Evolutionary conservation across 257 asterid species (phyloP).

Genomic region (Solanum sejunctum): DNA sequence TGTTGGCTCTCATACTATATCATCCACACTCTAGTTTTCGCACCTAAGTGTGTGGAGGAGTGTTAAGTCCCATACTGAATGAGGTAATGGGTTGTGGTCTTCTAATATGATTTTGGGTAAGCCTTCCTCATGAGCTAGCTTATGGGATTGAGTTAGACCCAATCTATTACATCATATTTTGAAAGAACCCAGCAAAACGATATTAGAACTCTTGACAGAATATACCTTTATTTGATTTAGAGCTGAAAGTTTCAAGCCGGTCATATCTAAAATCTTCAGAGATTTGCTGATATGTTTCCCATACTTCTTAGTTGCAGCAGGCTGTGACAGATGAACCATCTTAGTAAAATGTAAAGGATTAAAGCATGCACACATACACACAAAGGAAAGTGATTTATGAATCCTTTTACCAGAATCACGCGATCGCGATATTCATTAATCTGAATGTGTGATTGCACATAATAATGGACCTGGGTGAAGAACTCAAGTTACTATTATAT

Average conservation of each 20-base stretch:
- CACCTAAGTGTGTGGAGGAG: neutral
- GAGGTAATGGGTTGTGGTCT: neutral
- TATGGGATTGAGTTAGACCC: neutral
- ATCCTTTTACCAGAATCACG: constrained; percentile 47
- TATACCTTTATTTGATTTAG: constrained; percentile 53
- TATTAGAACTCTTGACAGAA: neutral
- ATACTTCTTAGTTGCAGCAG: constrained; percentile 40
- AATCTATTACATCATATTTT: neutral
- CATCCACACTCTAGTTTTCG: neutral
- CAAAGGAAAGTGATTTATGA: neutral
- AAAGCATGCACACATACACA: neutral
- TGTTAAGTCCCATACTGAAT: neutral
- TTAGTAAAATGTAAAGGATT: neutral
- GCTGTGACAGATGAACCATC: constrained; percentile 19
- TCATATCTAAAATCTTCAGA: constrained; percentile 60
- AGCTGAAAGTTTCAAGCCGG: constrained; percentile 66
- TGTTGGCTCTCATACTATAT: neutral
- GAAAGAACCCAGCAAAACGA: neutral
- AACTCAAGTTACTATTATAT: neutral
- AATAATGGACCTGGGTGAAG: constrained; percentile 50
- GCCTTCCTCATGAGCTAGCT: neutral
- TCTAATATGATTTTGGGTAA: neutral
- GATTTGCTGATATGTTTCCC: constrained; percentile 45
- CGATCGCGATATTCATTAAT: constrained; percentile 75
- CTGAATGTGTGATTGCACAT: constrained; percentile 75